These are phyloP conservation scores for Lunasporangiospora selenospora DNA, from an alignment of 192 early-diverging fungal species.

Conservation along the genomic window DNA sequence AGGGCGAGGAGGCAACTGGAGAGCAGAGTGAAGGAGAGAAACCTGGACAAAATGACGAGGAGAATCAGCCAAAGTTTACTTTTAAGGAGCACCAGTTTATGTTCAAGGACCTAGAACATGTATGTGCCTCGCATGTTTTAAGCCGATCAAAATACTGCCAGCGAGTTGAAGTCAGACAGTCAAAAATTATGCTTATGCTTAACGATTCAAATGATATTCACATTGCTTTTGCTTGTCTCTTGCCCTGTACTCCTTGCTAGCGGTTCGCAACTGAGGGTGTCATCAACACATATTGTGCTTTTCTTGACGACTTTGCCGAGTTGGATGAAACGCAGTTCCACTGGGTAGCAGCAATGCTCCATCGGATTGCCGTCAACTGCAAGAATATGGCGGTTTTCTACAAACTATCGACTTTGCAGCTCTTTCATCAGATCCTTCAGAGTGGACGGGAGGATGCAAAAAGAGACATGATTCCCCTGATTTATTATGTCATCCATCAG, in stretches of 20 bases:
- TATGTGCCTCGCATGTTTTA: constrained; percentile 58
- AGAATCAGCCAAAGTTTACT: constrained; percentile 30
- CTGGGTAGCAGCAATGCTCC: constrained; percentile 64
- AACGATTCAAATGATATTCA: neutral
- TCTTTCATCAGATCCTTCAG: constrained; percentile 67
- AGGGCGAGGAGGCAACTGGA: no score
- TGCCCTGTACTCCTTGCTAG: constrained; percentile 34
- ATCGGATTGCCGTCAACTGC: constrained; percentile 70
- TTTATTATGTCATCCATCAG: constrained; percentile 55
- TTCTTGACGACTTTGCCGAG: constrained; percentile 60
- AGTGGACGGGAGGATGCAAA: constrained; percentile 3
- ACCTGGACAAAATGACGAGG: constrained; percentile 12
- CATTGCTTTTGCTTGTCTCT: neutral
- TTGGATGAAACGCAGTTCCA: constrained; percentile 60
- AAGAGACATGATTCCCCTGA: constrained; percentile 60
- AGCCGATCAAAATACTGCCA: no score
- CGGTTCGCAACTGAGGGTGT: constrained; percentile 61
- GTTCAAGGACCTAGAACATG: constrained; percentile 56
- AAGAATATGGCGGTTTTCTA: constrained; percentile 62
- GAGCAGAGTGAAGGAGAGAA: constrained; percentile 23
- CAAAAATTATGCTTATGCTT: no score
- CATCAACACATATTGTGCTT: constrained; percentile 58
- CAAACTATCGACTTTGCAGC: constrained; percentile 66
- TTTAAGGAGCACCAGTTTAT: constrained; percentile 43
- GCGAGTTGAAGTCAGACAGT: no score